Conservation (phyloP, 2,329 filamentous ascomycete genomes). For the Blumeria hordei region DNA sequence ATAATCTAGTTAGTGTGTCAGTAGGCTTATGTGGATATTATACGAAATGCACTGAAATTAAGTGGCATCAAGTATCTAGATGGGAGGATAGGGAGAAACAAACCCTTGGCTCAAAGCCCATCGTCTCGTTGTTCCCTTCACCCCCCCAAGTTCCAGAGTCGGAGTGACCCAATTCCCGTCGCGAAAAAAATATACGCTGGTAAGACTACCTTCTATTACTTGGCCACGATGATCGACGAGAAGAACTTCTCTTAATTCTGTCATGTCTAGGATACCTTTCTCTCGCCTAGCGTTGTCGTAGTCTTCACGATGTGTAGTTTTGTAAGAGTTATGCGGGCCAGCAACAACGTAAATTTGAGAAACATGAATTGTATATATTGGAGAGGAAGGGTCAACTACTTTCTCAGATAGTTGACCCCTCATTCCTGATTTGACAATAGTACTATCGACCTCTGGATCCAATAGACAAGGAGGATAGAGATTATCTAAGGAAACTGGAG, state of each 20-base stretch:
- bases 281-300: slow-evolving; percentile 49
- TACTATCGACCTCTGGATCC: neutral
- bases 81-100: slow-evolving; percentile 6
- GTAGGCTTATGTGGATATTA: too few relatives aligned
- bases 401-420: neutral
- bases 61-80: neutral
- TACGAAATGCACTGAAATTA: too few relatives aligned
- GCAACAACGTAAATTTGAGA: slow-evolving; percentile 18
- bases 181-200: slow-evolving; percentile 62
- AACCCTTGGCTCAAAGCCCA: slow-evolving; percentile 54
- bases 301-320: slow-evolving; percentile 50
- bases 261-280: slow-evolving; percentile 24
- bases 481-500: slow-evolving; percentile 21
- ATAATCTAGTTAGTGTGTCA: slow-evolving; percentile 27
- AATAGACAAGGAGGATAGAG: slow-evolving; percentile 25
- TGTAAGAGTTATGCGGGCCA: slow-evolving; percentile 54
- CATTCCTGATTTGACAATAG: slow-evolving; percentile 19
- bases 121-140: slow-evolving; percentile 56
- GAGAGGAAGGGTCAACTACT: neutral
- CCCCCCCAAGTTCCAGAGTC: slow-evolving; percentile 50
- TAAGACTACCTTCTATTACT: slow-evolving; percentile 69
- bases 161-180: slow-evolving; percentile 59
- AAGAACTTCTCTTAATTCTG: slow-evolving; percentile 44
- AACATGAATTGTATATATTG: neutral
- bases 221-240: slow-evolving; percentile 36